Conservation (phyloP, 148 eudicot genomes). For the Rhododendron ovatum region DNA sequence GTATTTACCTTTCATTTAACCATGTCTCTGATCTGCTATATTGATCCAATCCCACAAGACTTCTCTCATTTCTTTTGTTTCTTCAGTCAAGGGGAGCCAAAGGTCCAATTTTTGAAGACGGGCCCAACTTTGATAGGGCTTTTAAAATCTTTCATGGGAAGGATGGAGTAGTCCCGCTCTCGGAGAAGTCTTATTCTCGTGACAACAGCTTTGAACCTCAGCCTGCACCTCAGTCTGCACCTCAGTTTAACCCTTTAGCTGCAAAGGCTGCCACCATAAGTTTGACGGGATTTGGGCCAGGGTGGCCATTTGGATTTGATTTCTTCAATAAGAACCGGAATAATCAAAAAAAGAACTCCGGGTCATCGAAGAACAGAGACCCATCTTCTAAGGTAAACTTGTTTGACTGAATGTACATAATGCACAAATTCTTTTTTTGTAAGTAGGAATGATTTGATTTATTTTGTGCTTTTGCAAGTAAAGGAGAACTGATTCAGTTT, state of each 20-base stretch:
- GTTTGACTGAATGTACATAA: background rate
- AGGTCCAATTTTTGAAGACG: slow-evolving; percentile 91
- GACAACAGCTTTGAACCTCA: slow-evolving; percentile 24
- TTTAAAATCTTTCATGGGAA: slow-evolving; percentile 75
- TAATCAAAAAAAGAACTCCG: slow-evolving; percentile 44
- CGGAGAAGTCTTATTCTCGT: slow-evolving; percentile 26
- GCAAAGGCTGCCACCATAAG: slow-evolving; percentile 73
- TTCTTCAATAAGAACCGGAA: slow-evolving; percentile 41
- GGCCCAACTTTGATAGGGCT: slow-evolving; percentile 68
- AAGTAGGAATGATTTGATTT: background rate
- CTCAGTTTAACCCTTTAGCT: slow-evolving; percentile 63
- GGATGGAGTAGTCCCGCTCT: slow-evolving; percentile 74
- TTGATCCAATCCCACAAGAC: background rate
- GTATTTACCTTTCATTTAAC: background rate
- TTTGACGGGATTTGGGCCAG: slow-evolving; percentile 68
- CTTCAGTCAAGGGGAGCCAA: slow-evolving; percentile 48
- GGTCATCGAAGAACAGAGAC: slow-evolving; percentile 34
- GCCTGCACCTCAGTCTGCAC: slow-evolving; percentile 34
- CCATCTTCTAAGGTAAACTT: slow-evolving; percentile 34
- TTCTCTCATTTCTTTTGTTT: background rate
- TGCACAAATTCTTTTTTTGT: background rate
- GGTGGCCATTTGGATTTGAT: slow-evolving; percentile 68
- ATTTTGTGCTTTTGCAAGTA: background rate
- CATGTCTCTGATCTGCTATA: background rate
- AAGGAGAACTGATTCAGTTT: background rate